Percentiles rank a stretch among this genome's conserved stretches.
These are phyloP conservation scores for Backusella morwellensis DNA, from an alignment of 192 early-diverging fungal species.

Conservation along the genomic window DNA sequence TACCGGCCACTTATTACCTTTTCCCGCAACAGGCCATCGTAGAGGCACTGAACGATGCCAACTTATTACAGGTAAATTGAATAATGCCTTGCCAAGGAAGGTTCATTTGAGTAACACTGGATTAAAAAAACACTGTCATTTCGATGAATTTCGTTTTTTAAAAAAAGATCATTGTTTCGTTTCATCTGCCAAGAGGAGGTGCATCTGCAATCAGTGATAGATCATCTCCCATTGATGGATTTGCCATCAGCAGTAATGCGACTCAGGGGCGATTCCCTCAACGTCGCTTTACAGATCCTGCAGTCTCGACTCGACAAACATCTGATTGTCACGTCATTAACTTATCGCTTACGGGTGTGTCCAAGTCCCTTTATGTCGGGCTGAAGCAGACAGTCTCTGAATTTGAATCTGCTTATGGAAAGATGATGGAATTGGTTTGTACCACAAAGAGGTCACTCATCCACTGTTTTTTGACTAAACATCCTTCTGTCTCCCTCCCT, in stretches of 20 bases:
- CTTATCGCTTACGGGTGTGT: conserved; percentile 10
- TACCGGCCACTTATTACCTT: conserved; percentile 26
- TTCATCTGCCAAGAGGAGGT: conserved; percentile 12
- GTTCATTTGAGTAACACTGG: background rate
- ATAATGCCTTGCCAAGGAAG: background rate
- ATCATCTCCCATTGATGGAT: background rate
- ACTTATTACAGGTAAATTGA: conserved; percentile 25
- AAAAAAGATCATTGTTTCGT: conserved; percentile 4
- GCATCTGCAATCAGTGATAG: background rate
- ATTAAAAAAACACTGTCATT: background rate
- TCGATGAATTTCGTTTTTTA: background rate
- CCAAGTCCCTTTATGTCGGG: conserved; percentile 13
- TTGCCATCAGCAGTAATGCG: conserved; percentile 8
- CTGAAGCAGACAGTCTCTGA: conserved; percentile 21
- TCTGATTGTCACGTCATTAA: conserved; percentile 7
- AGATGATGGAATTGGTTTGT: conserved; percentile 26
- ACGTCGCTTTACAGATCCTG: conserved; percentile 22
- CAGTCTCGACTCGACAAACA: conserved; percentile 1
- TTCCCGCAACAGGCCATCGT: conserved; percentile 55
- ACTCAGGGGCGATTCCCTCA: conserved; percentile 4
- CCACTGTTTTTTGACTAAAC: conserved; percentile 1
- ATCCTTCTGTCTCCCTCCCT: background rate
- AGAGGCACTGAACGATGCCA: conserved; percentile 27
- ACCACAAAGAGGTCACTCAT: background rate
- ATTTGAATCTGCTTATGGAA: conserved; percentile 25